Percentiles rank a stretch among this genome's conserved stretches.
Evolutionary conservation across 257 asterid genomes (phyloP).

Genomic region (Anisodus acutangulus): DNA sequence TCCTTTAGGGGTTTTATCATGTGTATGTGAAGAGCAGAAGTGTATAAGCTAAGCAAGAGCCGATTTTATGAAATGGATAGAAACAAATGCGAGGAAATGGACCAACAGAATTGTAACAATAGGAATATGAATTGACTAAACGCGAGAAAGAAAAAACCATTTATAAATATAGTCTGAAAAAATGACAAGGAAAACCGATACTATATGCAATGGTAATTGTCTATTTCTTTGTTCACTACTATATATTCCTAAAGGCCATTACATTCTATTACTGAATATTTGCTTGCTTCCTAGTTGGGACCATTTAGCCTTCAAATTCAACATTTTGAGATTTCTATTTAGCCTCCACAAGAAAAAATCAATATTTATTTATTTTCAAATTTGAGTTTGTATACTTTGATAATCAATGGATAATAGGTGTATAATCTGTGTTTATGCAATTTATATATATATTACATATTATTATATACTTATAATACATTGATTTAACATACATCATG

Average conservation of each 20-base stretch:
- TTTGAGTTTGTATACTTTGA: no score
- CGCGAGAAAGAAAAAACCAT: slow-evolving; percentile 32
- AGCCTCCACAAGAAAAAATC: no score
- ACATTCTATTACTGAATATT: not conserved
- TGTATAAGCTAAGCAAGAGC: not conserved
- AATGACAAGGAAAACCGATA: slow-evolving; percentile 56
- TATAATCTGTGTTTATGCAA: no score
- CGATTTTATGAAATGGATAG: slow-evolving; percentile 1
- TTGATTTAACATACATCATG: no score
- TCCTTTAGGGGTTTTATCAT: not conserved
- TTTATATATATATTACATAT: no score
- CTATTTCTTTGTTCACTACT: no score
- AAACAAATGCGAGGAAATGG: slow-evolving; percentile 27
- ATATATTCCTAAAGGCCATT: no score
- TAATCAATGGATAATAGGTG: no score
- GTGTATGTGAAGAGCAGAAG: not conserved
- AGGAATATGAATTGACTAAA: slow-evolving; percentile 43
- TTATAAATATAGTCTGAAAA: slow-evolving; percentile 37
- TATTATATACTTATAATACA: no score
- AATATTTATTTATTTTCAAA: no score
- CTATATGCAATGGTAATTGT: not conserved
- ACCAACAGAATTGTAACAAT: slow-evolving; percentile 43
- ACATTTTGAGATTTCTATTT: not conserved
- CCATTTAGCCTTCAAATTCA: not conserved
- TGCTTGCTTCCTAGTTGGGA: slow-evolving; percentile 7